Percentiles rank a stretch among this genome's conserved stretches.
These are phyloP conservation scores for Termitomyces sp. DNA, from an alignment of 768 basidiomycete species.

Conservation along the genomic window DNA sequence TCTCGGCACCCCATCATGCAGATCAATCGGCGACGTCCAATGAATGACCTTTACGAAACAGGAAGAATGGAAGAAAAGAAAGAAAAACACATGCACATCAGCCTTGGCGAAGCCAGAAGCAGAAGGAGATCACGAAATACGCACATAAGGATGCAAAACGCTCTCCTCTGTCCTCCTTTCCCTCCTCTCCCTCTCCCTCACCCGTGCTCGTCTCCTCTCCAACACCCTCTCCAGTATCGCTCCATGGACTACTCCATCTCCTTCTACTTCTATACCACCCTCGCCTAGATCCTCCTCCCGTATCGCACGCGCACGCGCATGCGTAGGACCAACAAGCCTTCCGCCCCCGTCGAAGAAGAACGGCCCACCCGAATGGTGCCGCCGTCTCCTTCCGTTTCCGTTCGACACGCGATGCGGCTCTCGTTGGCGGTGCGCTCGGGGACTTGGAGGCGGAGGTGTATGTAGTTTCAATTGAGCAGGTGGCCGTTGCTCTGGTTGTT, in stretches of 20 bases:
- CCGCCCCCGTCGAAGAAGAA: conserved; percentile 22
- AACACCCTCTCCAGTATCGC: conserved; percentile 2
- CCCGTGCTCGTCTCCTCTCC: background rate
- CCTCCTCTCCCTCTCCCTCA: background rate
- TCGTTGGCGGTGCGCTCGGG: background rate
- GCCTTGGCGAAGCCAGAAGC: background rate
- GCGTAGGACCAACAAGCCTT: conserved; percentile 11
- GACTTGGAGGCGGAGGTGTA: background rate
- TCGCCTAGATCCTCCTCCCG: background rate
- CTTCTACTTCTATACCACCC: background rate
- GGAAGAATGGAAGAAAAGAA: background rate
- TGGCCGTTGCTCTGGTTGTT: background rate
- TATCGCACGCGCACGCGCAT: conserved; percentile 1
- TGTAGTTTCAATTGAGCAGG: background rate
- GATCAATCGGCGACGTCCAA: conserved; percentile 43
- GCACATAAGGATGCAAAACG: conserved; percentile 13
- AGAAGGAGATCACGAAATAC: background rate
- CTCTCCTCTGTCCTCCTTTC: conserved; percentile 7
- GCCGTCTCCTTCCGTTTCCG: conserved; percentile 9
- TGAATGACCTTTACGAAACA: conserved; percentile 29
- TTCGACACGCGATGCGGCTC: background rate
- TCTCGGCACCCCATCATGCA: conserved; percentile 14
- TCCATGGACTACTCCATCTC: background rate
- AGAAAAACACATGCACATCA: background rate
- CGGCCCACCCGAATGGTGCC: conserved; percentile 28